Base-by-base conservation (phyloP, 2,329 filamentous ascomycete genomes). In the Talaromyces sp. region DNA sequence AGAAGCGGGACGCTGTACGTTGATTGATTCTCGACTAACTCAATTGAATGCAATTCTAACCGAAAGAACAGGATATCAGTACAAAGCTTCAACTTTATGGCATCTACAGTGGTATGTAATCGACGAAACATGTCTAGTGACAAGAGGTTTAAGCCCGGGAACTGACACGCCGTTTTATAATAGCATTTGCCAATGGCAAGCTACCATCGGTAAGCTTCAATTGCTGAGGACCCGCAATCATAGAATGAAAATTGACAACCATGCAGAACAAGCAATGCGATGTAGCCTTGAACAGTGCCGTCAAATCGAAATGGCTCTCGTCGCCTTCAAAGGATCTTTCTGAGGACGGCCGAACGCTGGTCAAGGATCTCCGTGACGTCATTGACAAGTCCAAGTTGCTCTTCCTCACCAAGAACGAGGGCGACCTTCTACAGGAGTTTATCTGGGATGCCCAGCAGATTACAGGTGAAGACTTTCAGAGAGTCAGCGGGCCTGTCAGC, bases 1-100 rank as follows among this genome's bases (percentile, higher is more conserved):
- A 88, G 78, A 75, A 83, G 73, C 93, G 92, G 82, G 90, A 96
- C 78, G 83, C 82, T 65, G 87, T 77, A 64, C 55, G 68, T 55
- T 28, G 31, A 9, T 19, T 53, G 2, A n/a, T 28, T n/a, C 36
- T 25, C 58, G 9, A 8, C 37, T 22, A 22, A 19, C 19, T 9
- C 37, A 10, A n/a, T n/a, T 21, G 1, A 33, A 11, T 6, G 21
- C n/a, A 19, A 35, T 17, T 54, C 61, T 68, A 21, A 68, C 57
- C 10, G 17, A 31, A n/a, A 31, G 10, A 4, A 46, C 56, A 78
- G 70, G 84, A 96, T 73, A 87, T 97, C 76, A 94, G 94, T 76
- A 85, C 86, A 72, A 99, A 99, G 80, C 86, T 99, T 53, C 92
- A 97, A 76, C 77, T 97, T 37, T 99, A 95, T 69, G 94, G 93